Percentiles rank a stretch among this genome's conserved stretches.
Conservation (phyloP, 768 basidiomycete genomes). For the Tylopilus plumbeoviolaceoides region DNA sequence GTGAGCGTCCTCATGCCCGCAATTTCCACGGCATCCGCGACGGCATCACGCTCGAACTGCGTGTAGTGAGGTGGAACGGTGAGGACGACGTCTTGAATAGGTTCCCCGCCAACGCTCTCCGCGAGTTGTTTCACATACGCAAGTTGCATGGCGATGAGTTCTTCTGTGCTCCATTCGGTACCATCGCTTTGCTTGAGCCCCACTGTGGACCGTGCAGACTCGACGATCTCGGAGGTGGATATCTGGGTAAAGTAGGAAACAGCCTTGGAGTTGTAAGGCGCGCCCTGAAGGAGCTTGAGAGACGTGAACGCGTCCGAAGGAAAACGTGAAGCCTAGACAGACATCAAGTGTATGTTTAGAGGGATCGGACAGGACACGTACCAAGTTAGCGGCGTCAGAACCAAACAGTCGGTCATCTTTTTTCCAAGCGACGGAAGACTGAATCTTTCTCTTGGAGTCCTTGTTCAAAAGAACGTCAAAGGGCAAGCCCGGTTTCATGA, state of each 20-base stretch:
- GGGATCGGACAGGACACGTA: slow-evolving; percentile 39
- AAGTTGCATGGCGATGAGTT: slow-evolving; percentile 92
- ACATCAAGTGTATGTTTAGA: background rate
- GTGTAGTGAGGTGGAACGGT: slow-evolving; percentile 90
- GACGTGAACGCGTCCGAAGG: slow-evolving; percentile 84
- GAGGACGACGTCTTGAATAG: slow-evolving; percentile 78
- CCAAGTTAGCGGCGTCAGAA: slow-evolving; percentile 82
- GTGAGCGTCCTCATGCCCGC: slow-evolving; percentile 81
- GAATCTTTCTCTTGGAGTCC: slow-evolving; percentile 95
- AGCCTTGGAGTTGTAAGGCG: slow-evolving; percentile 53
- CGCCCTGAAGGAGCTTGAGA: slow-evolving; percentile 80
- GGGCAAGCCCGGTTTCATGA: slow-evolving; percentile 91
- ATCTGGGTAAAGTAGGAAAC: slow-evolving; percentile 58
- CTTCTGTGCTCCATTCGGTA: slow-evolving; percentile 78
- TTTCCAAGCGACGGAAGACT: slow-evolving; percentile 89
- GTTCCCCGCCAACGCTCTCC: slow-evolving; percentile 68
- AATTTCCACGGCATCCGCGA: slow-evolving; percentile 89
- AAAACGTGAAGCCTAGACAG: slow-evolving; percentile 79
- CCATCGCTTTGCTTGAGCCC: slow-evolving; percentile 57
- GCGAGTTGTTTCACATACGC: slow-evolving; percentile 88
- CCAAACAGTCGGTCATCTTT: slow-evolving; percentile 87
- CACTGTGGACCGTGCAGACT: slow-evolving; percentile 58
- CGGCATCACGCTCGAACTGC: slow-evolving; percentile 86
- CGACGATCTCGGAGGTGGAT: slow-evolving; percentile 46
- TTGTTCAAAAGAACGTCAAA: slow-evolving; percentile 96